phyloP scores from a whole-genome alignment of 768 basidiomycete species.

The Termitomyces sp. region DNA sequence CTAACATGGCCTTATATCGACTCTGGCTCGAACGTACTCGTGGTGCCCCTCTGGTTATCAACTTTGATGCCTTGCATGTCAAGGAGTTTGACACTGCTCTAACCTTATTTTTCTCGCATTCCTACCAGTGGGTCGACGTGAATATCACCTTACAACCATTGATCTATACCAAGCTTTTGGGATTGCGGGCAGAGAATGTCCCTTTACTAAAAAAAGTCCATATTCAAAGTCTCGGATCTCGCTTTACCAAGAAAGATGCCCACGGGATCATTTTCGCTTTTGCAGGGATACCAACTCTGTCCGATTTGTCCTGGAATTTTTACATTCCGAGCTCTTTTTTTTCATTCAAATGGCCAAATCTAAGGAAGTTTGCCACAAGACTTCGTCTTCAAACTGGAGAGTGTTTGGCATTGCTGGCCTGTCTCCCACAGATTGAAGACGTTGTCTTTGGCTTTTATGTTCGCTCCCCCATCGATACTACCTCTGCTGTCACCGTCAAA shows the following conservation, averaged over 20 bases:
- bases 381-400: background rate
- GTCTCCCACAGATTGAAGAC: background rate
- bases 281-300: background rate
- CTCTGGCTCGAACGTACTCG: too few relatives aligned
- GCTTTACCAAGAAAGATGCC: too few relatives aligned
- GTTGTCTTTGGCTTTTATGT: background rate
- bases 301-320: background rate
- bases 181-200: background rate
- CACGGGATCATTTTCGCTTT: background rate
- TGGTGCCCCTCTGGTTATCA: background rate
- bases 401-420: background rate
- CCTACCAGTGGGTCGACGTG: background rate
- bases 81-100: background rate
- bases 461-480: background rate
- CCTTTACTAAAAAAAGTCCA: background rate
- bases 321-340: background rate
- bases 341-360: background rate
- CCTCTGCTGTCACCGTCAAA: background rate
- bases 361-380: background rate
- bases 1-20: background rate
- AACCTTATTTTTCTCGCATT: background rate
- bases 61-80: background rate
- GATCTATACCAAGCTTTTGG: background rate
- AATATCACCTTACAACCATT: background rate
- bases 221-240: too few relatives aligned